Evolutionary conservation across 805 yeast genomes (phyloP).

Genomic region (Candida incommunis): DNA sequence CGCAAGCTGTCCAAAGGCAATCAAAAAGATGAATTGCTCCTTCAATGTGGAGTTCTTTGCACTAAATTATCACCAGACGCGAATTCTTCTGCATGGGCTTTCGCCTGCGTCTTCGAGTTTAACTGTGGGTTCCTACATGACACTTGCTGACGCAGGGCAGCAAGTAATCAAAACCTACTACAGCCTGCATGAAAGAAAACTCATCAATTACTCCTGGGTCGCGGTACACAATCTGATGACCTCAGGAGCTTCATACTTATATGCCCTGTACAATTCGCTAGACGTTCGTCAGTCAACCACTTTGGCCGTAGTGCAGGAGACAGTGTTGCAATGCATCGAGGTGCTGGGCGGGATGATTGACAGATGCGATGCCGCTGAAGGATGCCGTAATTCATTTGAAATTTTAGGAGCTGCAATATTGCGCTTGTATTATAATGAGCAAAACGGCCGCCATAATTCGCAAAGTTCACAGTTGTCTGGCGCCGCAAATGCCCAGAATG

Average conservation of each 20-base stretch:
- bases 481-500: background rate
- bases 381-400: slow-evolving; percentile 59
- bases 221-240: slow-evolving; percentile 79
- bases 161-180: slow-evolving; percentile 53
- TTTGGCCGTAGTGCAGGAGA: slow-evolving; percentile 37
- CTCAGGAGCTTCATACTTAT: slow-evolving; percentile 78
- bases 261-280: slow-evolving; percentile 59
- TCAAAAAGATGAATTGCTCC: slow-evolving; percentile 52
- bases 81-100: slow-evolving; percentile 59
- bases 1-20: slow-evolving; percentile 37
- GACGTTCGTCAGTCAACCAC: slow-evolving; percentile 33
- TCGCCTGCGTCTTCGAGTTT: slow-evolving; percentile 54
- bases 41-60: slow-evolving; percentile 59
- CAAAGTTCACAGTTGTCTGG: no score
- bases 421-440: slow-evolving; percentile 27
- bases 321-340: slow-evolving; percentile 25
- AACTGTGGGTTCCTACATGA: slow-evolving; percentile 36
- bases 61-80: slow-evolving; percentile 64
- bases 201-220: slow-evolving; percentile 82
- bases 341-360: slow-evolving; percentile 50
- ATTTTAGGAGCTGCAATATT: slow-evolving; percentile 59
- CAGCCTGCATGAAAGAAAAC: slow-evolving; percentile 38
- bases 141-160: slow-evolving; percentile 48
- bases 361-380: slow-evolving; percentile 64
- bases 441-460: slow-evolving; percentile 3